phyloP scores from a whole-genome alignment of 2,329 filamentous ascomycete genomes.

The Fusarium domesticum region DNA sequence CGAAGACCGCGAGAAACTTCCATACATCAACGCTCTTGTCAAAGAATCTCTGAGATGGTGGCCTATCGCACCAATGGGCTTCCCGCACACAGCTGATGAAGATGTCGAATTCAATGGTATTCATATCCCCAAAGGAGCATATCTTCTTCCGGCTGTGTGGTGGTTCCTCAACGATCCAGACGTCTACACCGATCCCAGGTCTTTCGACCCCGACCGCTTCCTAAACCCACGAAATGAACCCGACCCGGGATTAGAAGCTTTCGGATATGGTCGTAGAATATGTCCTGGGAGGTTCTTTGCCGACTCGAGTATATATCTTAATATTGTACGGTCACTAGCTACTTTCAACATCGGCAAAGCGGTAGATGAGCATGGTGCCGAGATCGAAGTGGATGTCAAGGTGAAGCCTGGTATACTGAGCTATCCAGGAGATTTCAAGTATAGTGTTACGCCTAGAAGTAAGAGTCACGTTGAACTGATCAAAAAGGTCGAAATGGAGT shows the following conservation, averaged over 20 bases:
- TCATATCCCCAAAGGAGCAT: conserved; percentile 22
- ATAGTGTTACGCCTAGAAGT: not conserved
- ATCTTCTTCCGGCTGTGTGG: conserved; percentile 16
- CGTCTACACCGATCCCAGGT: conserved; percentile 49
- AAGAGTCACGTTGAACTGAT: not conserved
- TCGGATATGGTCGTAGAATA: conserved; percentile 7
- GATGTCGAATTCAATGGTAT: conserved; percentile 18
- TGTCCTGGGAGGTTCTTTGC: not conserved
- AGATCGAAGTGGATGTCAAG: not conserved
- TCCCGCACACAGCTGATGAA: conserved; percentile 36
- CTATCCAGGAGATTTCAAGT: not conserved
- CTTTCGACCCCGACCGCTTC: conserved; percentile 27
- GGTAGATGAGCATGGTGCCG: not conserved
- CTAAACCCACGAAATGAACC: conserved; percentile 6
- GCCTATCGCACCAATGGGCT: conserved; percentile 29
- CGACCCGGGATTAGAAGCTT: not conserved
- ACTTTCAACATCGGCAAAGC: not conserved
- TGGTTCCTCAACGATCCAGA: conserved; percentile 57
- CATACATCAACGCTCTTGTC: conserved; percentile 28
- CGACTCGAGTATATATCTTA: not conserved
- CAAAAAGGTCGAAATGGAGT: not conserved
- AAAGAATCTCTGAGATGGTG: conserved; percentile 30
- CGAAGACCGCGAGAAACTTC: conserved; percentile 24
- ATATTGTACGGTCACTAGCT: not conserved
- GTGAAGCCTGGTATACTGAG: not conserved